A percentile compares a stretch with the other conserved stretches of the same genome.
These are phyloP conservation scores for Pezicula radicicola DNA, from an alignment of 2,329 filamentous ascomycete genomes.

Conservation along the genomic window DNA sequence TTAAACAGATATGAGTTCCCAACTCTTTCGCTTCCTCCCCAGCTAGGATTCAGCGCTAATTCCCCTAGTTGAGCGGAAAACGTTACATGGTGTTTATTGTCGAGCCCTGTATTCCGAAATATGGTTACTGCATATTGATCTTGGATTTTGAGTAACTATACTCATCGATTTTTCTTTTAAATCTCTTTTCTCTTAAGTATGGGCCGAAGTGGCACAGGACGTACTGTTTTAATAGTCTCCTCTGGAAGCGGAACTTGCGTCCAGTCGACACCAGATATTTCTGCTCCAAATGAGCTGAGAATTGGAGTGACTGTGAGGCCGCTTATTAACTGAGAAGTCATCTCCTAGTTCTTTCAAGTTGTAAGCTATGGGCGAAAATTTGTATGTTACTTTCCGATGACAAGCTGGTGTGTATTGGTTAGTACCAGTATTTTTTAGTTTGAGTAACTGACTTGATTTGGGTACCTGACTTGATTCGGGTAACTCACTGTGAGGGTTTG, in stretches of 20 bases:
- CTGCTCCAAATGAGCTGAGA: constrained; percentile 31
- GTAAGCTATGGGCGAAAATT: too few relatives aligned
- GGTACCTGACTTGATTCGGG: too few relatives aligned
- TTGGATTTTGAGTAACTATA: constrained; percentile 21
- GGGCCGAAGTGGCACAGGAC: constrained; percentile 14
- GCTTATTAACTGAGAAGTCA: too few relatives aligned
- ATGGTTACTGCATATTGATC: constrained; percentile 46
- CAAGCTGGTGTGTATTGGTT: too few relatives aligned
- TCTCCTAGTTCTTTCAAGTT: too few relatives aligned
- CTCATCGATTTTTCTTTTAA: not conserved
- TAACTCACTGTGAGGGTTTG: too few relatives aligned
- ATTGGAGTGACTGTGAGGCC: constrained; percentile 5
- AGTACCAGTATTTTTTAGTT: too few relatives aligned
- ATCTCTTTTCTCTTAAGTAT: not conserved
- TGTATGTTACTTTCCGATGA: too few relatives aligned
- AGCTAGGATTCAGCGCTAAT: constrained; percentile 32
- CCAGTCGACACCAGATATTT: constrained; percentile 33
- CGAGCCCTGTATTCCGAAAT: constrained; percentile 45
- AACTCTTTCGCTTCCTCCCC: constrained; percentile 22
- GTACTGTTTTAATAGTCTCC: constrained; percentile 29
- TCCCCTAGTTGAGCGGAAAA: constrained; percentile 50
- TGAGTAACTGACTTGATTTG: too few relatives aligned
- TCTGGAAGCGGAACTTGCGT: constrained; percentile 24
- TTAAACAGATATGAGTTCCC: constrained; percentile 4
- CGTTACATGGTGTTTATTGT: constrained; percentile 45